These are phyloP conservation scores for Aspergillus leporis DNA, from an alignment of 495 filamentous ascomycete species.

Conservation along the genomic window DNA sequence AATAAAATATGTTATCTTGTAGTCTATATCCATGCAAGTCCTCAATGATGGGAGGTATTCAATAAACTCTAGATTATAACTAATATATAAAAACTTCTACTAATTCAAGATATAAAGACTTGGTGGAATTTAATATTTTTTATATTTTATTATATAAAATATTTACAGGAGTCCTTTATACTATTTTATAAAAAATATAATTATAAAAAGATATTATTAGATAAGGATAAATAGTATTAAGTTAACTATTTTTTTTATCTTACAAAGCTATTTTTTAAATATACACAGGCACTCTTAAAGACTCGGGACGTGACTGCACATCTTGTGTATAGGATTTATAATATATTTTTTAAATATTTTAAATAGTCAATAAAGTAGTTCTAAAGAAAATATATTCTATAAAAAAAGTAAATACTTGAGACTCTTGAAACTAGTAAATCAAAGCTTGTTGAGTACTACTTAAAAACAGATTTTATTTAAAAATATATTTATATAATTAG, in stretches of 20 bases:
- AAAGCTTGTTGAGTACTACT: constrained; percentile 9
- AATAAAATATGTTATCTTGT: constrained; percentile 7
- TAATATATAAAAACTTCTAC: constrained; percentile 3
- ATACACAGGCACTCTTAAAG: too few species aligned
- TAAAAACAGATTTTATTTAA: constrained; percentile 3
- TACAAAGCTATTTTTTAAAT: too few species aligned
- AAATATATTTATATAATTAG: constrained; percentile 11
- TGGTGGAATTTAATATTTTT: too few species aligned
- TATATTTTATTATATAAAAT: background rate
- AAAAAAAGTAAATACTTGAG: constrained; percentile 7
- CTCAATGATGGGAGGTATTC: background rate
- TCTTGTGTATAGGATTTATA: constrained; percentile 5
- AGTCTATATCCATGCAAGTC: background rate
- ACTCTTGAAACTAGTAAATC: background rate
- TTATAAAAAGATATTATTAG: background rate
- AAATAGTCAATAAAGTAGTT: constrained; percentile 11
- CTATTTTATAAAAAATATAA: constrained; percentile 6
- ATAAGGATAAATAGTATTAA: background rate
- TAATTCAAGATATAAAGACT: constrained; percentile 10
- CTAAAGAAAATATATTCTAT: background rate
- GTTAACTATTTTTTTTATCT: too few species aligned
- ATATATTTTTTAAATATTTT: constrained; percentile 9
- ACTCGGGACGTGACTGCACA: too few species aligned
- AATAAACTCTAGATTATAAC: constrained; percentile 9
- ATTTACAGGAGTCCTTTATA: background rate